phyloP scores from a whole-genome alignment of 192 early-diverging fungal species.

The Coemansia sp. region DNA sequence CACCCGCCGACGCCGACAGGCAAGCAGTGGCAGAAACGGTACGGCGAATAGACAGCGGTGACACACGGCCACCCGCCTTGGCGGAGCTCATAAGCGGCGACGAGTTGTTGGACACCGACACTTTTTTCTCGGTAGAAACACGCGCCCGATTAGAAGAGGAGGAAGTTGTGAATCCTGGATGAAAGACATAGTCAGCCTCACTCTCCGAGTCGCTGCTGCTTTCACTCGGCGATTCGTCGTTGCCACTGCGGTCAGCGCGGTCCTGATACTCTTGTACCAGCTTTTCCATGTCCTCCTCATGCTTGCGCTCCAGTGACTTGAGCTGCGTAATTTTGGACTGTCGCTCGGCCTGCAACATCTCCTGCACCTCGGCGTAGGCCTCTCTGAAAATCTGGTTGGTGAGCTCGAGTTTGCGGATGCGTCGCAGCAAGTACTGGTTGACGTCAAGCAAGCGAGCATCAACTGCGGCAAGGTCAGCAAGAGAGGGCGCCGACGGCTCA shows the following conservation, averaged over 20 bases:
- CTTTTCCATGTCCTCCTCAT: slow-evolving; percentile 40
- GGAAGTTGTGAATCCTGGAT: slow-evolving; percentile 19
- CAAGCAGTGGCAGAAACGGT: slow-evolving; percentile 21
- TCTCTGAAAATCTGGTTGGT: slow-evolving; percentile 51
- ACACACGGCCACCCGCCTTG: not conserved
- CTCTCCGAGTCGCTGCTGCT: slow-evolving; percentile 23
- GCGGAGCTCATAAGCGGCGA: slow-evolving; percentile 17
- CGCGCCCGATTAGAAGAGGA: not conserved
- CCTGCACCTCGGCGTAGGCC: slow-evolving; percentile 49
- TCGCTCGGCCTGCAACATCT: slow-evolving; percentile 47
- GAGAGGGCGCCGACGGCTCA: slow-evolving; percentile 5
- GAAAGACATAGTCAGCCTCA: slow-evolving; percentile 21
- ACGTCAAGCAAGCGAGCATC: slow-evolving; percentile 14
- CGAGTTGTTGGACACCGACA: slow-evolving; percentile 15
- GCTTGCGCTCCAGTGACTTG: slow-evolving; percentile 28
- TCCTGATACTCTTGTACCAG: slow-evolving; percentile 32
- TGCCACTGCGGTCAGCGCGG: slow-evolving; percentile 18
- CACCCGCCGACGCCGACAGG: not conserved
- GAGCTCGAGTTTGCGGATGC: slow-evolving; percentile 53
- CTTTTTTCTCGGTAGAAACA: not conserved
- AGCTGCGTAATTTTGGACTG: slow-evolving; percentile 38
- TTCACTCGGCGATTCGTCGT: slow-evolving; percentile 3
- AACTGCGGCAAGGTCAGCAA: slow-evolving; percentile 9
- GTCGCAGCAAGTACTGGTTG: slow-evolving; percentile 41
- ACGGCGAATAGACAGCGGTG: slow-evolving; percentile 23